A percentile compares a stretch with the other conserved stretches of the same genome.
Conservation (phyloP, 139 green algal species). For the Chlorella sp. region DNA sequence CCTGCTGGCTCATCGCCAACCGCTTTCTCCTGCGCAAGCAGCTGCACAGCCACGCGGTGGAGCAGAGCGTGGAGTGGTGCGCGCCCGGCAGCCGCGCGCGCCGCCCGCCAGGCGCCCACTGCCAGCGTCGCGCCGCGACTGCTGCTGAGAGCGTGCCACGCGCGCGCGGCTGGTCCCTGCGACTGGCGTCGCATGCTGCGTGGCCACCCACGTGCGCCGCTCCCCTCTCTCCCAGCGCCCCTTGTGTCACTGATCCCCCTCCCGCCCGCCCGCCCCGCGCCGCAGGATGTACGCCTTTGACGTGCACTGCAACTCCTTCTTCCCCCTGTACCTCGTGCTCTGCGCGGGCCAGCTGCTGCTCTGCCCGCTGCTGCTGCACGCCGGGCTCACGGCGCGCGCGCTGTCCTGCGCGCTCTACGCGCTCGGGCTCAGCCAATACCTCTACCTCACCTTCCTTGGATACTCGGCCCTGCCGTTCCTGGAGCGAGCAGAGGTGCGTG, state of each 20-base stretch:
- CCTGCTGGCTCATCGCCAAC: constrained; percentile 85
- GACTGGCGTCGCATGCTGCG: no score
- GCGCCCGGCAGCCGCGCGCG: no score
- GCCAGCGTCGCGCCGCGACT: no score
- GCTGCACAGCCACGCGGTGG: constrained; percentile 75
- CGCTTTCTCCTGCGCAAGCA: constrained; percentile 70
- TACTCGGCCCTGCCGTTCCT: constrained; percentile 91
- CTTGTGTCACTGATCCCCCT: not conserved
- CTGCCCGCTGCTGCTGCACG: constrained; percentile 20
- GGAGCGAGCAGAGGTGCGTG: constrained; percentile 82
- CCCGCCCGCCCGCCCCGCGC: not conserved
- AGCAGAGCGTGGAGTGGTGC: constrained; percentile 92
- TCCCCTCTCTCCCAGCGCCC: no score
- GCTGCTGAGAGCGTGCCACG: no score
- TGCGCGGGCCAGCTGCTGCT: constrained; percentile 53
- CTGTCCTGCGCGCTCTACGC: constrained; percentile 75
- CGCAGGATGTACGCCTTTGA: constrained; percentile 96
- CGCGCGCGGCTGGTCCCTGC: no score
- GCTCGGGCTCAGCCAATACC: constrained; percentile 77
- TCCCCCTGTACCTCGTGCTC: constrained; percentile 89
- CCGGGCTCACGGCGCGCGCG: not conserved
- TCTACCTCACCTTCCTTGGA: constrained; percentile 96
- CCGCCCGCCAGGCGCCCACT: no score
- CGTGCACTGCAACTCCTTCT: constrained; percentile 98
- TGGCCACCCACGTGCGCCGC: no score